phyloP scores from a whole-genome alignment of 805 yeast species.

The Spathaspora girioi region DNA sequence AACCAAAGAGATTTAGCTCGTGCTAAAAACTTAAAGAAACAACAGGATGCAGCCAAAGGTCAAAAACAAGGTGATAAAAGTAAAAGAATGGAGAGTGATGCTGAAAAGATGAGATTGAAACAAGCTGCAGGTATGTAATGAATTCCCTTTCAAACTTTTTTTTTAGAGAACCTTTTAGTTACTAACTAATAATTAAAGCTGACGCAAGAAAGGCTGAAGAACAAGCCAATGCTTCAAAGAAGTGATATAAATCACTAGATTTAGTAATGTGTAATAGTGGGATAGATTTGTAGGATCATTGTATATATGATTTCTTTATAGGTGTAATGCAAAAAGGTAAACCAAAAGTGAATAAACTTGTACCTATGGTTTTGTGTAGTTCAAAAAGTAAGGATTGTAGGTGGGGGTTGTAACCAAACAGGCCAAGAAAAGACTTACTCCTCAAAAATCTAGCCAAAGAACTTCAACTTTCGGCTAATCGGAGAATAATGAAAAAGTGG shows the following conservation, averaged over 20 bases:
- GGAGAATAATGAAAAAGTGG: background rate
- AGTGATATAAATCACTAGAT: background rate
- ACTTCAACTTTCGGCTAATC: background rate
- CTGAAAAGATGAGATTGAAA: slow-evolving; percentile 84
- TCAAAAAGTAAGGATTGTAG: background rate
- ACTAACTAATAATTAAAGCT: slow-evolving; percentile 23
- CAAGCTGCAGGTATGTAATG: slow-evolving; percentile 70
- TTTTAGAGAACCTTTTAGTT: background rate
- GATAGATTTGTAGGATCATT: background rate
- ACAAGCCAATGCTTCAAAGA: slow-evolving; percentile 11
- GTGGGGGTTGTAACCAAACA: too few species aligned
- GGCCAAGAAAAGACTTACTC: too few species aligned
- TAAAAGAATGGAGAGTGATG: slow-evolving; percentile 84
- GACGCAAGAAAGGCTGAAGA: slow-evolving; percentile 47
- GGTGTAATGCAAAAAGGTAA: background rate
- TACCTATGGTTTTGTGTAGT: background rate
- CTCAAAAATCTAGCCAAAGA: background rate
- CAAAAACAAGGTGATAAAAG: slow-evolving; percentile 82
- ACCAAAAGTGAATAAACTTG: background rate
- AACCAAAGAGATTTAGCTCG: slow-evolving; percentile 95
- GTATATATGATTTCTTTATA: background rate
- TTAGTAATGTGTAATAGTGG: background rate
- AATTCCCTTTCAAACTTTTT: background rate
- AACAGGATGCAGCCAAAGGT: slow-evolving; percentile 54
- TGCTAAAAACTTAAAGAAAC: slow-evolving; percentile 81